Percentiles rank a stretch among this genome's conserved stretches.
phyloP scores from a whole-genome alignment of 352 stramenopile species.

The Phytopythium montanum region DNA sequence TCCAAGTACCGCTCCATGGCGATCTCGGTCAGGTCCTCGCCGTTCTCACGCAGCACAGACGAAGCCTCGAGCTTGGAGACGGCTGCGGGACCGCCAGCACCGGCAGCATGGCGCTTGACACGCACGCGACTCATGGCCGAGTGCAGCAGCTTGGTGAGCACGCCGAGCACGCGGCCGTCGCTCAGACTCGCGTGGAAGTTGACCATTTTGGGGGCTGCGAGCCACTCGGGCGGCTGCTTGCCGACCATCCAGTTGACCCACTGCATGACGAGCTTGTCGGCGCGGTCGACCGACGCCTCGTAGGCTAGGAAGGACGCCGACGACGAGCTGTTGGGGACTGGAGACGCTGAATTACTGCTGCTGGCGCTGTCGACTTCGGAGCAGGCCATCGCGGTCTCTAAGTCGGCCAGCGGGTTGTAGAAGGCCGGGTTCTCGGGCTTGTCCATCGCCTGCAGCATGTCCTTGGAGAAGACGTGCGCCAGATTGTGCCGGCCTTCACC shows the following conservation, averaged over 20 bases:
- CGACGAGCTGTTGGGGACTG: slow-evolving; percentile 3
- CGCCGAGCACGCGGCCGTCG: slow-evolving; percentile 49
- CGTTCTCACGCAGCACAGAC: slow-evolving; percentile 70
- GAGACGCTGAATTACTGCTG: background rate
- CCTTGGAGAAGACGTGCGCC: slow-evolving; percentile 52
- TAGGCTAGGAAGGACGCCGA: slow-evolving; percentile 26
- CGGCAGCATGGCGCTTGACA: slow-evolving; percentile 24
- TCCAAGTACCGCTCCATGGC: slow-evolving; percentile 73
- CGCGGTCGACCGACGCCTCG: slow-evolving; percentile 54
- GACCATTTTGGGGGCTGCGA: slow-evolving; percentile 39
- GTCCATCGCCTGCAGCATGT: slow-evolving; percentile 59
- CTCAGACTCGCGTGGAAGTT: slow-evolving; percentile 69
- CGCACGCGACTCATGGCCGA: slow-evolving; percentile 55
- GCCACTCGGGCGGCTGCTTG: slow-evolving; percentile 43
- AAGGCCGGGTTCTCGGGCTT: slow-evolving; percentile 57
- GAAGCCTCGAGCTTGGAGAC: slow-evolving; percentile 47
- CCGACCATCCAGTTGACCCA: slow-evolving; percentile 67
- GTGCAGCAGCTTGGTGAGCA: slow-evolving; percentile 66
- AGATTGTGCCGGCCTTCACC: slow-evolving; percentile 70
- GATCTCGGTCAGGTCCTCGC: slow-evolving; percentile 76
- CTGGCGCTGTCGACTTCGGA: background rate
- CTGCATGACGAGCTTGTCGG: slow-evolving; percentile 68
- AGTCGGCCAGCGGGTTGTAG: slow-evolving; percentile 58
- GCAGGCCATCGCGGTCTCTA: slow-evolving; percentile 18
- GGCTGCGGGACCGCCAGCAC: slow-evolving; percentile 8